phyloP scores from a whole-genome alignment of 495 filamentous ascomycete species.

The Podospora didyma region DNA sequence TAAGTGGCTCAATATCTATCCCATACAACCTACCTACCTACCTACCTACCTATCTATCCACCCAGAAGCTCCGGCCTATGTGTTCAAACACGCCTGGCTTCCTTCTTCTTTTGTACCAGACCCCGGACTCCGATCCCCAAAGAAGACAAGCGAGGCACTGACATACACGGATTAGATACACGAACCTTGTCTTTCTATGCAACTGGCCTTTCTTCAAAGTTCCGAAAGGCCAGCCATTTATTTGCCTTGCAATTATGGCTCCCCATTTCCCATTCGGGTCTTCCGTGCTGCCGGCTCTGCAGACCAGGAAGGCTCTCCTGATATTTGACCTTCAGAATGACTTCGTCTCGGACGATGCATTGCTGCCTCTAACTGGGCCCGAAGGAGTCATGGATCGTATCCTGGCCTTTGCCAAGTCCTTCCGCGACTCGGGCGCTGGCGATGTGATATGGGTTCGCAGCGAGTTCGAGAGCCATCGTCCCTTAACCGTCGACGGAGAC shows the following conservation, averaged over 20 bases:
- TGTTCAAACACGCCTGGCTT: not conserved
- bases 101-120: not conserved
- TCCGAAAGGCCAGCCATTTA: not conserved
- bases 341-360: conserved; percentile 68
- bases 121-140: not conserved
- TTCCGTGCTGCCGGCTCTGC: conserved; percentile 41
- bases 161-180: not conserved
- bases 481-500: conserved; percentile 43
- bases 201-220: not conserved
- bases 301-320: conserved; percentile 77
- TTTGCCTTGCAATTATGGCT: conserved; percentile 9
- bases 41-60: no score
- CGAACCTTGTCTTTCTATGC: not conserved
- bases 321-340: conserved; percentile 91
- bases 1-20: not conserved
- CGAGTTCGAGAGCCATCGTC: conserved; percentile 61
- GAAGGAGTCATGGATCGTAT: conserved; percentile 65
- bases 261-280: conserved; percentile 48
- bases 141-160: not conserved
- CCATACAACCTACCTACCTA: no score
- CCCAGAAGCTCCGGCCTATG: not conserved
- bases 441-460: conserved; percentile 88
- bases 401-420: conserved; percentile 61
- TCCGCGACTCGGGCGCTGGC: conserved; percentile 61
- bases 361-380: conserved; percentile 61